phyloP scores from a whole-genome alignment of 2,329 filamentous ascomycete genomes.

The Emmonsia crescens region DNA sequence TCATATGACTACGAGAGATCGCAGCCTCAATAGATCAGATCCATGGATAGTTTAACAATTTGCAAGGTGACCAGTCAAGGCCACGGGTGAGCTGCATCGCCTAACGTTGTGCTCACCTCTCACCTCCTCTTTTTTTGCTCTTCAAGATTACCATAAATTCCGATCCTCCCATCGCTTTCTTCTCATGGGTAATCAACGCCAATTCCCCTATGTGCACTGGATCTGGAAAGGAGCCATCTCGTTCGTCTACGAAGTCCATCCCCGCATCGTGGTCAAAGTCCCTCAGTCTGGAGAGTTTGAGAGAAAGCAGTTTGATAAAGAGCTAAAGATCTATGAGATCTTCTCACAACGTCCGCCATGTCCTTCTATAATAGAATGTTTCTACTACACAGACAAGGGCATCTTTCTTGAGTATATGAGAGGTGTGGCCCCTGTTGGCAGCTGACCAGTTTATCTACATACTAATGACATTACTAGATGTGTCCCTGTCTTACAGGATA shows the following conservation, averaged over 20 bases:
- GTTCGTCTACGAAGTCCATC: slow-evolving; percentile 21
- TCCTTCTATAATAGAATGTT: slow-evolving; percentile 19
- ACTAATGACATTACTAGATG: slow-evolving; percentile 16
- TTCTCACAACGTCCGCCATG: slow-evolving; percentile 16
- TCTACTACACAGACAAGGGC: slow-evolving; percentile 14
- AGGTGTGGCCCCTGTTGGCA: slow-evolving; percentile 14
- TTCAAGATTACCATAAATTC: too few relatives aligned
- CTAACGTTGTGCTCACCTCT: too few relatives aligned
- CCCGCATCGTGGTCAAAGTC: slow-evolving; percentile 22
- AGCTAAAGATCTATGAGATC: slow-evolving; percentile 17
- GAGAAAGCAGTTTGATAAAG: slow-evolving; percentile 18
- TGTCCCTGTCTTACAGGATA: slow-evolving; percentile 17
- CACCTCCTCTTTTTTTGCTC: too few relatives aligned
- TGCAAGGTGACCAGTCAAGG: too few relatives aligned
- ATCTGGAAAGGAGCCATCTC: slow-evolving; percentile 19
- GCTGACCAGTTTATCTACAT: slow-evolving; percentile 3
- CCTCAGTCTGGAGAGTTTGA: slow-evolving; percentile 18
- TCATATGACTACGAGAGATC: too few relatives aligned
- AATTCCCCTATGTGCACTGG: slow-evolving; percentile 17
- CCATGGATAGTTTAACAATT: too few relatives aligned
- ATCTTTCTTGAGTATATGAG: slow-evolving; percentile 23
- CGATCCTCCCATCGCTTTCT: too few relatives aligned
- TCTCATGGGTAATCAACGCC: too few relatives aligned
- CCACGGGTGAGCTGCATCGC: too few relatives aligned
- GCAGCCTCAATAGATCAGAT: too few relatives aligned